Evolutionary conservation across 768 basidiomycete genomes (phyloP), one percentile per base, ranked within the genome.

Genomic region (Amanita subjunquillea): DNA sequence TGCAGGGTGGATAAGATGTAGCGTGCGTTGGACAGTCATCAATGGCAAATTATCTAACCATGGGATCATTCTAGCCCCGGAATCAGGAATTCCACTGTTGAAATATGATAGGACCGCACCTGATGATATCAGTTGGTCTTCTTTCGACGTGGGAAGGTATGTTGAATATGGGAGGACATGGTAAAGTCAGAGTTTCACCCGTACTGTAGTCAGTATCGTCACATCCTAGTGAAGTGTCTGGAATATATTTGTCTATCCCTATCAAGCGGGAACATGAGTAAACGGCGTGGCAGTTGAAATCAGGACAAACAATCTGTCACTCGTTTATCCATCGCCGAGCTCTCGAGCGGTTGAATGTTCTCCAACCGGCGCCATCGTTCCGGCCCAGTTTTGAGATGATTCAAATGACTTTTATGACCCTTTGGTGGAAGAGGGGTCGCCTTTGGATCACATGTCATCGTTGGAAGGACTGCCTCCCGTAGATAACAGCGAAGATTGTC

Each of bases 11-110:
- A 73, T 52, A 10, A 74, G 63, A 54, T 79, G 78, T 25, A 78
- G 53, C 32, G 70, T 64, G 8, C 72, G 68, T 60, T 77, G 74
- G 12, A 70, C 68, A 7, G 76, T 82, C 59, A 72, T 70, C 22
- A 84, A 61, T 3, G 80, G 78, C 44, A 78, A 69, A 52, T 70
- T 69, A 25, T 71, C 69, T 13, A 81, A 57, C 80, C 80, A 82
- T 23, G 67, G 62, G 22, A 66, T 61, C 38, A 80, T 61, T 29
- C 80, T 82, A 20, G 51, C n/a, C 10, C 8, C 34, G 22, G 17
- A 20, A 38, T 30, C 29, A 48, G 36, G 9, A 29, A 4, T 17
- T 17, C 3, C 30, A 36, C 17, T 3, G 40, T 8, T 23, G 12
- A 27, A 3, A 17, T 5, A 37, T 30, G 36, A 22, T 25, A 32